These are phyloP conservation scores for Paecilomyces dactylethromorphus DNA, from an alignment of 2,329 filamentous ascomycete species.

Conservation along the genomic window DNA sequence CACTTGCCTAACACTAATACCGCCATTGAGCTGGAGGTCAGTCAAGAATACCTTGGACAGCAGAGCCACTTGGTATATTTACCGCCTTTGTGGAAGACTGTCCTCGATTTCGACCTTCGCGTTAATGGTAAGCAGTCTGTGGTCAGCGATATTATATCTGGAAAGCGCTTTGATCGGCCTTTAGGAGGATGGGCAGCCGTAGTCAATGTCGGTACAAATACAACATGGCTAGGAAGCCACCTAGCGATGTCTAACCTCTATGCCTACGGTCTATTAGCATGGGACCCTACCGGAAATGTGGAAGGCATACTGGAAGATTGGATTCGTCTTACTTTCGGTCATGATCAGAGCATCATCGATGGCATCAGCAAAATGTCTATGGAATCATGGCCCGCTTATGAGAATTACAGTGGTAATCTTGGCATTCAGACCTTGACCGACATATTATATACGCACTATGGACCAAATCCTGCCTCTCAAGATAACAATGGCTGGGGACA, in stretches of 20 bases:
- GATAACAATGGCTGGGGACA: conserved; percentile 65
- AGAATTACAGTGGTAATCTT: conserved; percentile 64
- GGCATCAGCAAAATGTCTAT: conserved; percentile 59
- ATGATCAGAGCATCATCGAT: conserved; percentile 48
- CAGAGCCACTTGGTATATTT: conserved; percentile 64
- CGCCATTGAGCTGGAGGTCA: conserved; percentile 60
- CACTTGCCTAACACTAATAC: conserved; percentile 41
- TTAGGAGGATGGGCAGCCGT: conserved; percentile 60
- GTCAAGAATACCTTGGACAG: conserved; percentile 66
- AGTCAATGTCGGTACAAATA: conserved; percentile 59
- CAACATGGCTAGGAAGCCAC: conserved; percentile 64
- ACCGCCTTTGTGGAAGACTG: conserved; percentile 60
- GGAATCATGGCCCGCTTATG: conserved; percentile 64
- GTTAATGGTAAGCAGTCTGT: conserved; percentile 51
- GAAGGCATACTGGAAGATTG: conserved; percentile 55
- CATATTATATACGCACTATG: conserved; percentile 61
- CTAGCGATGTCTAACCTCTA: conserved; percentile 67
- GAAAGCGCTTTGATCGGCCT: conserved; percentile 51
- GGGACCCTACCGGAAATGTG: conserved; percentile 51
- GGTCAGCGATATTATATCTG: conserved; percentile 56
- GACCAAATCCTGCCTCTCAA: conserved; percentile 60
- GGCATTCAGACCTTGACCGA: conserved; percentile 64
- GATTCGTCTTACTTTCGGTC: conserved; percentile 61
- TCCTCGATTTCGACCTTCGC: conserved; percentile 61
- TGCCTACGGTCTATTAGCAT: conserved; percentile 61